Conservation (phyloP, 1,139 yeast genomes). For the Taphrina deformans region DNA sequence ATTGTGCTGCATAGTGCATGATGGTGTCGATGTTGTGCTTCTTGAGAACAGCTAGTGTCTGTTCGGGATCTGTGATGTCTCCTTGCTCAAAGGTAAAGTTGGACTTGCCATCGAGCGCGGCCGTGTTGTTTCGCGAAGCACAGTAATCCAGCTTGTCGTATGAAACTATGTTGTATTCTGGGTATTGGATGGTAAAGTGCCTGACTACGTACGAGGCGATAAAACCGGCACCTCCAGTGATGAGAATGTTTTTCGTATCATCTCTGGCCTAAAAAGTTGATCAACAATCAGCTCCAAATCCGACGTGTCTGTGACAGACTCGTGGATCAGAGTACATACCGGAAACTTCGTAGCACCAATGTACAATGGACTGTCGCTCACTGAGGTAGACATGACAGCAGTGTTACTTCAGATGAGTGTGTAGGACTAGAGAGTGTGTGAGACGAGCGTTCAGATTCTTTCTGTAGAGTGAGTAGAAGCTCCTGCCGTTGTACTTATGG, state of each 20-base stretch:
- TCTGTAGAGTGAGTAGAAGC: neutral
- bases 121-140: slow-evolving; percentile 42
- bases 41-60: slow-evolving; percentile 41
- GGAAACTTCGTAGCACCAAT: slow-evolving; percentile 39
- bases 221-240: slow-evolving; percentile 64
- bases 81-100: slow-evolving; percentile 46
- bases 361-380: slow-evolving; percentile 32
- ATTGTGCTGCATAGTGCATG: slow-evolving; percentile 60
- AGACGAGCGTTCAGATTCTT: neutral
- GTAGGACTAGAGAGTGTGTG: neutral
- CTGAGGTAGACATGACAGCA: slow-evolving; percentile 11
- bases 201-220: slow-evolving; percentile 57
- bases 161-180: slow-evolving; percentile 51
- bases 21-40: slow-evolving; percentile 47
- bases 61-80: slow-evolving; percentile 48
- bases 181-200: slow-evolving; percentile 49
- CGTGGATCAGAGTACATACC: neutral
- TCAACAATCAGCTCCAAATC: too few species aligned
- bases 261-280: slow-evolving; percentile 6
- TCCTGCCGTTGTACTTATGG: neutral
- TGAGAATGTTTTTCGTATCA: slow-evolving; percentile 45
- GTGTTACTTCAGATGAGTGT: neutral
- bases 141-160: slow-evolving; percentile 53
- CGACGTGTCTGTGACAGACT: too few species aligned
- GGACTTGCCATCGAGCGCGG: slow-evolving; percentile 42